Percentiles rank a stretch among this genome's conserved stretches.
Conservation (phyloP, 352 stramenopile genomes). For the Blastocystis hominis region DNA sequence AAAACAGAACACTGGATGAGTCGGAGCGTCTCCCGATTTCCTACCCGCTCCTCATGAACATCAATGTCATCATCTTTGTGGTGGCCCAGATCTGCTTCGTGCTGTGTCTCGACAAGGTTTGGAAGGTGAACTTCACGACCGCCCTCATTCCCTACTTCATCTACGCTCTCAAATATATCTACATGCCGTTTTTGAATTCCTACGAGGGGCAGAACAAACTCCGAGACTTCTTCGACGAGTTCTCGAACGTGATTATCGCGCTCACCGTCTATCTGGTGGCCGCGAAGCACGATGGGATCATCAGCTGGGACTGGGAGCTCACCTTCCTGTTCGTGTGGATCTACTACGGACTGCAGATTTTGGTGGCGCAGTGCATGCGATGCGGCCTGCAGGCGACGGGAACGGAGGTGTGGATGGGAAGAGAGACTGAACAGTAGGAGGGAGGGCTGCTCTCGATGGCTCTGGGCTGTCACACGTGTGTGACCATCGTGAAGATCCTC, state of each 20-base stretch:
- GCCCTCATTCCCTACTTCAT: slow-evolving; percentile 47
- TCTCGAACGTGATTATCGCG: not conserved
- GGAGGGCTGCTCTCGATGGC: no score
- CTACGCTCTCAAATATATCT: slow-evolving; percentile 17
- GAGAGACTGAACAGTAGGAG: no score
- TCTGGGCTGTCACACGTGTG: no score
- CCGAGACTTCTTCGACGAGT: not conserved
- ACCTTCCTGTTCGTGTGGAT: slow-evolving; percentile 41
- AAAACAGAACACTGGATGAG: not conserved
- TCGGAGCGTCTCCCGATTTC: not conserved
- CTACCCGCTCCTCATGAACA: not conserved
- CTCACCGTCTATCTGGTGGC: slow-evolving; percentile 1
- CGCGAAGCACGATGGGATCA: slow-evolving; percentile 6
- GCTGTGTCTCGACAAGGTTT: slow-evolving; percentile 6
- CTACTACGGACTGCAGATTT: not conserved
- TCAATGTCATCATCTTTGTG: slow-evolving; percentile 44
- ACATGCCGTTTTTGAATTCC: not conserved
- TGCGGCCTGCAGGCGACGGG: not conserved
- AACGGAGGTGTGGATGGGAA: not conserved
- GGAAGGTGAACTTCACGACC: not conserved
- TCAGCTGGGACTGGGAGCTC: not conserved
- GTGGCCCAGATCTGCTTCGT: not conserved
- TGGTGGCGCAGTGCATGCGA: not conserved
- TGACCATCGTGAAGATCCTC: not conserved
- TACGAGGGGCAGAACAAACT: not conserved